Evolutionary conservation across 1,139 yeast species (phyloP), one percentile per base, ranked within the genome.

Genomic region (Arxiozyma heterogenica): DNA sequence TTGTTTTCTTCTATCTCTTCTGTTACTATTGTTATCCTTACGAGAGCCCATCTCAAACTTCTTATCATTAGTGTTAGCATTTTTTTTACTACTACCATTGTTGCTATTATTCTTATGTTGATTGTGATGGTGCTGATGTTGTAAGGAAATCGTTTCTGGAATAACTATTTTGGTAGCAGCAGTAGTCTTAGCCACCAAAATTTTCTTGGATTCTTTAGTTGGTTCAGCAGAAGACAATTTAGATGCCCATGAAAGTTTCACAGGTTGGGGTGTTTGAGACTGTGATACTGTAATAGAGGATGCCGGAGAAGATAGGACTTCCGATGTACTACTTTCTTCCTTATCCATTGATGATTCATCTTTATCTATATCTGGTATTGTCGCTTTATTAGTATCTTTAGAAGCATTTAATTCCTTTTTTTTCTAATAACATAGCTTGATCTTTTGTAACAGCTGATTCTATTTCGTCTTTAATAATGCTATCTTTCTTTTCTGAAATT

Each of bases 341-440:
- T 34, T 15, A 34, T 27, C 30, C 25, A 22, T 44, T 20, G 23
- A 9, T 1, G 25, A n/a, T 34, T 46, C 27, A 3, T 18, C 20
- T 25, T 44, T 25, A 25, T 20, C 15, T n/a, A 20, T 38, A 30
- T 42, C 30, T 17, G 47, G 15, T 27, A n/a, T 43, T 9, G 30
- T 34, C 3, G 47, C 9, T 12, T 41, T 4, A 27, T 20, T 20
- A 23, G 5, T 9, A 21, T n/a, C 38, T 39, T 25, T 7, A 20
- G 39, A 11, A 23, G 15, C 22, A 15, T 17, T 25, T 12, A 46
- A 4, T 34, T 45, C 22, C 5, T 11, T 22, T n/a, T 8, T 8
- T 23, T 18, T 50, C 42, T 17, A 48, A 60, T 61, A 61, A 72
- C 62, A 65, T 71, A 49, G 67, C 69, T 49, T 73, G 74, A 53